Conservation (phyloP, 1,284 basidiomycete genomes). For the Schizophyllum commune region DNA sequence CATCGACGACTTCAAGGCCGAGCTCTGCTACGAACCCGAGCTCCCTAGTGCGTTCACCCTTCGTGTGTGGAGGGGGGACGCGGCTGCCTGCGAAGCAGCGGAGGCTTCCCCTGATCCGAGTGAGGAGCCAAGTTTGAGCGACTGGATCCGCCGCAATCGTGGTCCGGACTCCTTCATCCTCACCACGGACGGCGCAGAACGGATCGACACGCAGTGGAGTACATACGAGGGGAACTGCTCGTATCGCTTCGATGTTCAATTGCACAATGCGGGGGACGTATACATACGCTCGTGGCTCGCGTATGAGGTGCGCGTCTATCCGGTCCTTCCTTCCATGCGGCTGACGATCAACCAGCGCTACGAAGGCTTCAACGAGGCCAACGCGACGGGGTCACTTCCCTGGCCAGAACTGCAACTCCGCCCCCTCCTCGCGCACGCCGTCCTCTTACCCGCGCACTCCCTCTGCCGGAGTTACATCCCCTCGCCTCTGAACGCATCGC, state of each 20-base stretch:
- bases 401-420: not conserved
- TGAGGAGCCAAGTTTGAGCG: not conserved
- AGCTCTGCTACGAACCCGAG: not conserved
- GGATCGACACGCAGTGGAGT: not conserved
- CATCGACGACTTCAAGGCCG: not conserved
- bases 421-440: not conserved
- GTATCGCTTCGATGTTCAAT: not conserved
- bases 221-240: not conserved
- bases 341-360: not conserved
- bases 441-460: not conserved
- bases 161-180: not conserved
- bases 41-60: not conserved
- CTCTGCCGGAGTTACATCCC: not conserved
- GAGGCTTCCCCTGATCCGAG: not conserved
- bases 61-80: not conserved
- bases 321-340: not conserved
- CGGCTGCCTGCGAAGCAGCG: not conserved
- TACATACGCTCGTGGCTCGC: not conserved
- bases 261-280: not conserved
- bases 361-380: not conserved
- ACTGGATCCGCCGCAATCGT: not conserved
- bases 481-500: not conserved
- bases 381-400: not conserved
- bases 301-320: not conserved
- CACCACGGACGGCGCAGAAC: not conserved